A percentile compares a stretch with the other conserved stretches of the same genome.
phyloP scores from a whole-genome alignment of 2,329 filamentous ascomycete genomes.

The Hypoxylon sp. region DNA sequence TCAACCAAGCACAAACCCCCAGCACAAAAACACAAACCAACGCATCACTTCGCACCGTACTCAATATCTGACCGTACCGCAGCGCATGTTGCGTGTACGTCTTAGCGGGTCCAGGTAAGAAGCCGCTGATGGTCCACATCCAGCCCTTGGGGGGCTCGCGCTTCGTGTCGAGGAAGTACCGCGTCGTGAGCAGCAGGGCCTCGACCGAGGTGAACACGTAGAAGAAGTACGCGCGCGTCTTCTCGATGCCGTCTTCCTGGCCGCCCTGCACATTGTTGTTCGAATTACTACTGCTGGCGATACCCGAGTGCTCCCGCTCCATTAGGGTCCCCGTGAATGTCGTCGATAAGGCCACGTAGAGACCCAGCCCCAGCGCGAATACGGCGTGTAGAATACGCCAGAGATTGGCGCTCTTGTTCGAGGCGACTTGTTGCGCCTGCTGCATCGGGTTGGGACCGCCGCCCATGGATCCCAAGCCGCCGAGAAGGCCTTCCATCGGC shows the following conservation, averaged over 20 bases:
- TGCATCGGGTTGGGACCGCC: slow-evolving; percentile 37
- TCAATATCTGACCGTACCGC: slow-evolving; percentile 75
- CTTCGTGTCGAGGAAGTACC: slow-evolving; percentile 74
- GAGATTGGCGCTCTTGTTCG: slow-evolving; percentile 56
- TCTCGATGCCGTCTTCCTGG: slow-evolving; percentile 44
- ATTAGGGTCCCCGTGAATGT: slow-evolving; percentile 73
- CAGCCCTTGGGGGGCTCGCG: slow-evolving; percentile 66
- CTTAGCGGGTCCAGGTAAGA: slow-evolving; percentile 71
- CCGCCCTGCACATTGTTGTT: slow-evolving; percentile 39
- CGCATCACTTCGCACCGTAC: slow-evolving; percentile 76
- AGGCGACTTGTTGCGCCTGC: slow-evolving; percentile 25
- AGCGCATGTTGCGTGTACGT: slow-evolving; percentile 68
- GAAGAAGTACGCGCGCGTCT: slow-evolving; percentile 67
- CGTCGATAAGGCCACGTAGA: slow-evolving; percentile 74
- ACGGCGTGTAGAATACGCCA: slow-evolving; percentile 80
- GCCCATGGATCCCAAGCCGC: slow-evolving; percentile 49
- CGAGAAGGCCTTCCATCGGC: slow-evolving; percentile 41
- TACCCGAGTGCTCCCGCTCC: slow-evolving; percentile 59
- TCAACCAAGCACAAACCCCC: slow-evolving; percentile 63
- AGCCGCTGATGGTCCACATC: slow-evolving; percentile 68
- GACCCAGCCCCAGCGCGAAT: slow-evolving; percentile 72
- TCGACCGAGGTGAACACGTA: slow-evolving; percentile 84
- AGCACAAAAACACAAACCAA: slow-evolving; percentile 80
- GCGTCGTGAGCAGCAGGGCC: slow-evolving; percentile 73
- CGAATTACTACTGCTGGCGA: slow-evolving; percentile 43